Conservation (phyloP, 2,329 filamentous ascomycete species). For the Trichoderma koningiopsis region DNA sequence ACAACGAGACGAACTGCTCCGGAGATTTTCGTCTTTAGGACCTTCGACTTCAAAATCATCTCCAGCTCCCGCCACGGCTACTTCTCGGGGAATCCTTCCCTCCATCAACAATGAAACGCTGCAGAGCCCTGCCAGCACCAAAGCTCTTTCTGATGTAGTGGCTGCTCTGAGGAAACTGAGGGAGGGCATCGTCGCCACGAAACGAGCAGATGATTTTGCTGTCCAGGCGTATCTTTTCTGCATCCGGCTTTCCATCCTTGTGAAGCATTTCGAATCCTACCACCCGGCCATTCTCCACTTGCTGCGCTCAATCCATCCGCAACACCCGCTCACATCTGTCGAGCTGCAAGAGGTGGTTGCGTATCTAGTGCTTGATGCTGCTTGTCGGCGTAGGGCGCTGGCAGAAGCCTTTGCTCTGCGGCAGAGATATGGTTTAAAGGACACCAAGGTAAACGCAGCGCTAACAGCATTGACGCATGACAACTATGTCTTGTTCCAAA, state of each 20-base stretch:
- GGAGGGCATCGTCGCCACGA: constrained; percentile 81
- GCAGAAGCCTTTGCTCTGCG: constrained; percentile 71
- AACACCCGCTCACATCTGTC: constrained; percentile 66
- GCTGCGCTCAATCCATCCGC: constrained; percentile 68
- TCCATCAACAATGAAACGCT: constrained; percentile 24
- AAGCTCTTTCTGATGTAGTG: constrained; percentile 73
- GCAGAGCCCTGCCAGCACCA: constrained; percentile 46
- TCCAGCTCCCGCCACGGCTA: not conserved
- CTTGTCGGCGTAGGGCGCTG: constrained; percentile 78
- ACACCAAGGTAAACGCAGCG: constrained; percentile 68
- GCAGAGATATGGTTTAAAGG: constrained; percentile 61
- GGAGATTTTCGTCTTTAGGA: constrained; percentile 69
- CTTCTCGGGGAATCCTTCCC: not conserved
- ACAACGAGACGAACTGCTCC: constrained; percentile 71
- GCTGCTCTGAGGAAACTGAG: constrained; percentile 87
- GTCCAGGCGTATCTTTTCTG: constrained; percentile 91
- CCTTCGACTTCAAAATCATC: constrained; percentile 23
- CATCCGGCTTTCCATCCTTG: constrained; percentile 79
- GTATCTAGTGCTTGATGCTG: constrained; percentile 84
- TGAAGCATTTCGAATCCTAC: constrained; percentile 83
- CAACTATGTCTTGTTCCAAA: constrained; percentile 80
- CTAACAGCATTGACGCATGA: constrained; percentile 74
- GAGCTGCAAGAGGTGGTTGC: constrained; percentile 78
- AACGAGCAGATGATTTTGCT: constrained; percentile 77
- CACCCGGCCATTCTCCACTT: constrained; percentile 83